Evolutionary conservation across 108 stramenopile genomes (phyloP), one percentile per base, ranked within the genome.

Genomic region (Skeletonema tropicum): DNA sequence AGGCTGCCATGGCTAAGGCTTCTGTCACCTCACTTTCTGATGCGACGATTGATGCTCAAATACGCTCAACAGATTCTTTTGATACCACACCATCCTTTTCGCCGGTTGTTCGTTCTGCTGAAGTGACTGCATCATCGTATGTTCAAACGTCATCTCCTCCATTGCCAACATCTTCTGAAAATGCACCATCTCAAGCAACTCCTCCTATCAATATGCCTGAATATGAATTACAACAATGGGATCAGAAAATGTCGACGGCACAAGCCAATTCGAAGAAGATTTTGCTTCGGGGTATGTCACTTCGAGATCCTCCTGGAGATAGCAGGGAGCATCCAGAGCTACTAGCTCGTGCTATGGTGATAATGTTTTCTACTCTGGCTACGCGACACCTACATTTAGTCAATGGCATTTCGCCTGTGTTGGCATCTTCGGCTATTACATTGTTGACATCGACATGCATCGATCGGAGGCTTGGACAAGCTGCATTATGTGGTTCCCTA

Each of bases 401-500:
- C 29, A 45, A 60, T 62, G 70, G 38, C 8, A 69, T 38, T 62
- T 70, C 68, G 15, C 69, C 71, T 3, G 80, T 81, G 33, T 23
- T 85, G 73, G 85, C 82, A 46, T 73, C 76, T 13, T 48, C 82
- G 11, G 81, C 63, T 32, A 23, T 82, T 6, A 79, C 85, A 9
- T 49, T 85, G 15, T 21, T 62, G 61, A 38, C 36, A 45, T 75
- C 23, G 36, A 35, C 29, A 48, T 30, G 29, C 66, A 68, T 31
- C 35, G 73, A 60, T 64, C 77, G 71, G 6, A 67, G 83, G 41
- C 55, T 84, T 15, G 83, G 83, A 11, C 83, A 84, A 41, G 85
- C 82, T 17, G 85, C 82, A 61, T 71, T 85, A 58, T 83, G 82
- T 55, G 85, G 85, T 21, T 67, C 77, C 3, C 82, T 85, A 58